Base-by-base conservation (phyloP, 495 filamentous ascomycete genomes). In the Copromyces sp. region DNA sequence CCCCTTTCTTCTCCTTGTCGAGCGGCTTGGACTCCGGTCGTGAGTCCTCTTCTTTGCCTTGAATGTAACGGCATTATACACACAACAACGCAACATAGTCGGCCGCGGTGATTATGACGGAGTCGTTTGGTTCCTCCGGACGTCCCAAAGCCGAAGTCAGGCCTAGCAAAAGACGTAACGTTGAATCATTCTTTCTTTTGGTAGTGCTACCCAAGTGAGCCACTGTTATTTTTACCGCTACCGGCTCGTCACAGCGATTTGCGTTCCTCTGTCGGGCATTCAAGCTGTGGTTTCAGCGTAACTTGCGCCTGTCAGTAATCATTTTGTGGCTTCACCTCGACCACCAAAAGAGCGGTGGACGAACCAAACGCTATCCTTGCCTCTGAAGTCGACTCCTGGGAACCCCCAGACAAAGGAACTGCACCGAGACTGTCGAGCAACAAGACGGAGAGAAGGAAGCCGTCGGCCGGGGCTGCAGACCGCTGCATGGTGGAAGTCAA, bases 291-390 rank as follows among this genome's bases (percentile, higher is more conserved):
- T 17, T 71, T 20, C 53, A 65, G 53, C 29, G 53, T 65, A 29
- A 65, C 53, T 65, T 65, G 53, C 38, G 68, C 47, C 76, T 40
- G 74, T 83, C 80, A 84, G 65, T 80, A 82, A 74, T 85, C 83
- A 86, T 73, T 80, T 83, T 74, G 77, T 75, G 75, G 74, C 77
- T 77, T 70, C 71, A 79, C 80, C 80, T 83, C 80, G 80, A 80
- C 73, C 75, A 69, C 70, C 74, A 71, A 85, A 84, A 82, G 76
- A 81, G 83, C 83, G 83, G 83, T 85, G 82, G 83, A 69, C 75
- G 69, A 70, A 68, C 75, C 81, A 84, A 86, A 84, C 82, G 78
- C 65, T 68, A 75, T 75, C 70, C 74, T 80, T 80, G 79, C 41
- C 79, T 77, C 74, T 78, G 79, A 79, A 77, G 78, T 80, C 83